Conservation (phyloP, 805 yeast species). For the Torulaspora indica region DNA sequence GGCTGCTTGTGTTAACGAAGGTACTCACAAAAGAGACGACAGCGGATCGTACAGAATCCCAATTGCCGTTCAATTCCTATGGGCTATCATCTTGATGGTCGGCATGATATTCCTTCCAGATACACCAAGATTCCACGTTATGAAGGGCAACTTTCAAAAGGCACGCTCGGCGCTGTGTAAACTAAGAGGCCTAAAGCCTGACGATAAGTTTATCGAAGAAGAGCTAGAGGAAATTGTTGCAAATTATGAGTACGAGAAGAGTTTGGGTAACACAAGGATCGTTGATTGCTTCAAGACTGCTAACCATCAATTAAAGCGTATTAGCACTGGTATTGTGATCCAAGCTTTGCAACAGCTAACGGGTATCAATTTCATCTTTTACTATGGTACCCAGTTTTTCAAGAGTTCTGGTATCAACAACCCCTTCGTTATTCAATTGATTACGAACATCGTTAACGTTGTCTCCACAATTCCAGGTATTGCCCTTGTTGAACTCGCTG, state of each 20-base stretch:
- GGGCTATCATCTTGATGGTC: slow-evolving; percentile 36
- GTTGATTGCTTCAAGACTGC: slow-evolving; percentile 62
- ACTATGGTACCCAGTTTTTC: slow-evolving; percentile 60
- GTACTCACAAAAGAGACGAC: slow-evolving; percentile 35
- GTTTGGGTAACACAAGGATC: slow-evolving; percentile 63
- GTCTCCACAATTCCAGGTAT: slow-evolving; percentile 51
- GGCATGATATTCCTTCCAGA: slow-evolving; percentile 63
- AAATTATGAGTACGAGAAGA: slow-evolving; percentile 53
- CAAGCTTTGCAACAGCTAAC: slow-evolving; percentile 68
- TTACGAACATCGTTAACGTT: slow-evolving; percentile 58
- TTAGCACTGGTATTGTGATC: slow-evolving; percentile 50
- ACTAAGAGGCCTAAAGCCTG: slow-evolving; percentile 51
- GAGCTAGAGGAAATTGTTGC: slow-evolving; percentile 58
- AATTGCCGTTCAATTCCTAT: slow-evolving; percentile 45
- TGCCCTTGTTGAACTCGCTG: slow-evolving; percentile 50
- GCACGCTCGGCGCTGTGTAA: slow-evolving; percentile 51
- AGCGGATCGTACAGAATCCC: slow-evolving; percentile 62
- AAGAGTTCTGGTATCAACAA: slow-evolving; percentile 56
- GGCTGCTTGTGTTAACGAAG: slow-evolving; percentile 27
- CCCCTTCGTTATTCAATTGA: slow-evolving; percentile 54
- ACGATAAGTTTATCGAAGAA: slow-evolving; percentile 49
- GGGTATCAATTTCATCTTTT: slow-evolving; percentile 65
- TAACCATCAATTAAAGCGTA: slow-evolving; percentile 48
- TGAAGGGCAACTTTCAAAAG: slow-evolving; percentile 45
- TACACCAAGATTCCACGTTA: slow-evolving; percentile 59